Evolutionary conservation across 2,329 filamentous ascomycete genomes (phyloP), one percentile per base, ranked within the genome.

Genomic region (Neophaeococcomyces mojaviensis): DNA sequence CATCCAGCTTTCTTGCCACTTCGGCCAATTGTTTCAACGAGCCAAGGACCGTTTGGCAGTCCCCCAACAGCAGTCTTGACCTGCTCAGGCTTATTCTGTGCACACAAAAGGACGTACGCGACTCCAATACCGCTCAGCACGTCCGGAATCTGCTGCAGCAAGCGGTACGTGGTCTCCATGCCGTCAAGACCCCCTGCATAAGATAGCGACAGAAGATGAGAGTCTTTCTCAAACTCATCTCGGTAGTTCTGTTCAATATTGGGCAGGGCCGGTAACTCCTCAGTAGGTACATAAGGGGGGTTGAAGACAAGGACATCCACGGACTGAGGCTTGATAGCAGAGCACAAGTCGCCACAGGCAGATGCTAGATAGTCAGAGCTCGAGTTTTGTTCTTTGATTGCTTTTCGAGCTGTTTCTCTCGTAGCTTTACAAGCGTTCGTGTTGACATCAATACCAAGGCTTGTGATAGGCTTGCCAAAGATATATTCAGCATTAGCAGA

Each of bases 241-340:
- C 22, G 4, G 30, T 46, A 39, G 12, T 19, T 33, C 8, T 18
- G 20, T 13, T 19, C 32, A 48, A 12, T 49, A 47, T 1, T 51
- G 4, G 74, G 66, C 30, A 76, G 65, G 19, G 66, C 62, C 1
- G 90, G 89, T 49, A 94, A 68, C 33, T 81, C 77, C 20, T 82
- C 76, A 2, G 89, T 94, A 2, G 92, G 92, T 12, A 98, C 92
- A 62, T 98, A 98, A 0, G 92, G 92, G 44, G 92, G 92, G 62
- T 98, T 98, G 74, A 97, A 98, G 22, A 98, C 76, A 51, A 98
- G 74, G 9, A 98, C 76, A 61, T 98, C 92, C 4, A 94, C 76
- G 32, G 68, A 66, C 2, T 73, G 70, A 0, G 68, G 60, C 6
- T 76, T 73, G 33, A 94, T 67, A 1, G 82, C 69, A 2, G 75